Evolutionary conservation across 805 yeast genomes (phyloP).

Genomic region (Candida quercuum): DNA sequence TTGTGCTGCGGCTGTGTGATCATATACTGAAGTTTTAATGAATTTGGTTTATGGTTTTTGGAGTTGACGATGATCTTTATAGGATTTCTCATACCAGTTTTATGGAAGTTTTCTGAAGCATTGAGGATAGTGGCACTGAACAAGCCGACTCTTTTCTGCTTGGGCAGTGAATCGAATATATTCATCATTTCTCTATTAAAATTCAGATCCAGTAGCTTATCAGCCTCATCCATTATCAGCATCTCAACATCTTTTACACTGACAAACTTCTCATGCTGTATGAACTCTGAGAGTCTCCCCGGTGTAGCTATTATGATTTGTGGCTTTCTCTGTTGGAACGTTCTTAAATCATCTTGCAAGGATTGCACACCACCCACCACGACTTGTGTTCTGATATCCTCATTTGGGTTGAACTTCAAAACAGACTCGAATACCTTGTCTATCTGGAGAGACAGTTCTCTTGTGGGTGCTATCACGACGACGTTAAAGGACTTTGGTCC

Average conservation of each 20-base stretch:
- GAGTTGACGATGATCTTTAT: constrained; percentile 78
- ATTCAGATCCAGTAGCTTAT: constrained; percentile 73
- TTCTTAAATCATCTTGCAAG: constrained; percentile 66
- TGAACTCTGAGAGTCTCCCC: constrained; percentile 77
- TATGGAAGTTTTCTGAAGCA: constrained; percentile 73
- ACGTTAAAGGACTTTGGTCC: constrained; percentile 62
- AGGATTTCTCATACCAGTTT: constrained; percentile 91
- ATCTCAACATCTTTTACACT: constrained; percentile 63
- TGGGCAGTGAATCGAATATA: constrained; percentile 69
- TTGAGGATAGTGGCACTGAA: constrained; percentile 90
- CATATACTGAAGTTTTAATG: constrained; percentile 58
- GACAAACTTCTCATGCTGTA: constrained; percentile 42
- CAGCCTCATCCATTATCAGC: constrained; percentile 89
- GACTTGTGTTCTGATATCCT: constrained; percentile 48
- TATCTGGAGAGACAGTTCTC: constrained; percentile 69
- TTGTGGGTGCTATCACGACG: constrained; percentile 61
- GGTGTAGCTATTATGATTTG: constrained; percentile 89
- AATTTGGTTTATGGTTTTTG: constrained; percentile 47
- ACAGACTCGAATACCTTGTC: constrained; percentile 58
- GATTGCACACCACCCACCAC: constrained; percentile 60
- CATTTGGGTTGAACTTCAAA: constrained; percentile 52
- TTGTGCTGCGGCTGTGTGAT: constrained; percentile 56
- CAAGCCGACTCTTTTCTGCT: constrained; percentile 88
- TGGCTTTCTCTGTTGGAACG: constrained; percentile 50
- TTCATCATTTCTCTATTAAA: constrained; percentile 64